A percentile compares a stretch with the other conserved stretches of the same genome.
Evolutionary conservation across 1,284 basidiomycete species (phyloP).

Genomic region (Cutaneotrichosporon dermatis): DNA sequence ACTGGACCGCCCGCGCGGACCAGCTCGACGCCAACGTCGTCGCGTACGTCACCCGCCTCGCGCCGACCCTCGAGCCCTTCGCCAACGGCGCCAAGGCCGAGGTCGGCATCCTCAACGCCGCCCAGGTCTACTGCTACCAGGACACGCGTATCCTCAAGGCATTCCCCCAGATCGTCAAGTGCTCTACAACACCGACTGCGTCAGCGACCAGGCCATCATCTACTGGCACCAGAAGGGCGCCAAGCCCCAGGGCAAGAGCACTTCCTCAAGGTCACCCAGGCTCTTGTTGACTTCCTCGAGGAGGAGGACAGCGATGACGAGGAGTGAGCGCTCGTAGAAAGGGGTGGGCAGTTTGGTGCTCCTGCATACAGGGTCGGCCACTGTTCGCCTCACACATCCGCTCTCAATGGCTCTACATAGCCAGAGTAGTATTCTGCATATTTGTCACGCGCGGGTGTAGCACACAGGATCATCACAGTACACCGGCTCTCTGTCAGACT

Average conservation of each 20-base stretch:
- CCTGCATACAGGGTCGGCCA: too few relatives aligned
- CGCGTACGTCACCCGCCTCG: constrained; percentile 74
- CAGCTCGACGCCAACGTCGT: constrained; percentile 80
- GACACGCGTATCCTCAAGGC: constrained; percentile 89
- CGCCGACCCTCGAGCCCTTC: constrained; percentile 82
- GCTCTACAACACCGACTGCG: constrained; percentile 89
- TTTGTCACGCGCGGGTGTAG: too few relatives aligned
- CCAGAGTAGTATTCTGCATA: too few relatives aligned
- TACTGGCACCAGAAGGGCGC: constrained; percentile 97
- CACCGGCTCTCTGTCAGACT: too few relatives aligned
- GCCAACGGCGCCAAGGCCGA: constrained; percentile 79
- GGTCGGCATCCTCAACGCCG: constrained; percentile 85
- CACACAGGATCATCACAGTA: too few relatives aligned
- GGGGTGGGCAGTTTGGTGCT: too few relatives aligned
- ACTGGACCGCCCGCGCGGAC: constrained; percentile 81
- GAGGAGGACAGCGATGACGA: constrained; percentile 42
- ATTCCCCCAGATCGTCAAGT: constrained; percentile 92
- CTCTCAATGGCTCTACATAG: too few relatives aligned
- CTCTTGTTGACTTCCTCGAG: constrained; percentile 68
- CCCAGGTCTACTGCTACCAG: constrained; percentile 91
- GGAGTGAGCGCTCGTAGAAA: constrained; percentile 16
- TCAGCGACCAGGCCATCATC: constrained; percentile 91
- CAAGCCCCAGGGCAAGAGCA: constrained; percentile 88
- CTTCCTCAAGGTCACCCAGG: constrained; percentile 82
- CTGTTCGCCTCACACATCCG: too few relatives aligned